Conservation (phyloP, 1,139 yeast genomes). For the Starmera stellimalicola region DNA sequence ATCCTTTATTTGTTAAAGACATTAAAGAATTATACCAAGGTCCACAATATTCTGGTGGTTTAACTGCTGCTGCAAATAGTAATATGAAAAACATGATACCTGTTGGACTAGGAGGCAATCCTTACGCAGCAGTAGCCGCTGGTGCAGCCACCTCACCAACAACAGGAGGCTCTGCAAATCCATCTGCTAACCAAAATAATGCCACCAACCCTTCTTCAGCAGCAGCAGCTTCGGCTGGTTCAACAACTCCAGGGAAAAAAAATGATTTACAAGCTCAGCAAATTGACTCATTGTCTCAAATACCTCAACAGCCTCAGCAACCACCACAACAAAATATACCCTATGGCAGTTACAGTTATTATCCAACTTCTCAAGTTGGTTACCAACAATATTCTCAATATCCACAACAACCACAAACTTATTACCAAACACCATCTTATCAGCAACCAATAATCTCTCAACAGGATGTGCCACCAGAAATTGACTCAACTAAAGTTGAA, state of each 20-base stretch:
- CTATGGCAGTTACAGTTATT: slow-evolving; percentile 2
- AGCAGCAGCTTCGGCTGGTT: slow-evolving; percentile 2
- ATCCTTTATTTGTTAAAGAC: slow-evolving; percentile 83
- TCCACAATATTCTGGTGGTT: slow-evolving; percentile 20
- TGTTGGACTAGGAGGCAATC: slow-evolving; percentile 18
- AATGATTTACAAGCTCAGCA: not conserved
- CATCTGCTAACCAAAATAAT: slow-evolving; percentile 4
- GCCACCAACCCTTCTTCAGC: slow-evolving; percentile 1
- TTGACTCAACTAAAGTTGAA: not conserved
- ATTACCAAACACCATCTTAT: not conserved
- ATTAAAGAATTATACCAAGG: slow-evolving; percentile 54
- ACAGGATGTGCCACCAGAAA: not conserved
- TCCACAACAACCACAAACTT: not conserved
- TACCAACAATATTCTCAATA: slow-evolving; percentile 5
- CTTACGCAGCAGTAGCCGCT: slow-evolving; percentile 8
- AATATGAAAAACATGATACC: slow-evolving; percentile 20
- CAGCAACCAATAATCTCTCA: not conserved
- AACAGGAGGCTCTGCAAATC: slow-evolving; percentile 5
- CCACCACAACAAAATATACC: slow-evolving; percentile 6
- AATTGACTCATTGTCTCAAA: slow-evolving; percentile 5
- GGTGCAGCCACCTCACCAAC: slow-evolving; percentile 11
- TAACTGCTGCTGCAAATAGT: slow-evolving; percentile 20
- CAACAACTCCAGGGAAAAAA: not conserved
- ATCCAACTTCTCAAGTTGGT: slow-evolving; percentile 3
- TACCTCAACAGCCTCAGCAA: slow-evolving; percentile 6